These are phyloP conservation scores for Athelia sp. DNA, from an alignment of 1,284 basidiomycete genomes.

Conservation along the genomic window DNA sequence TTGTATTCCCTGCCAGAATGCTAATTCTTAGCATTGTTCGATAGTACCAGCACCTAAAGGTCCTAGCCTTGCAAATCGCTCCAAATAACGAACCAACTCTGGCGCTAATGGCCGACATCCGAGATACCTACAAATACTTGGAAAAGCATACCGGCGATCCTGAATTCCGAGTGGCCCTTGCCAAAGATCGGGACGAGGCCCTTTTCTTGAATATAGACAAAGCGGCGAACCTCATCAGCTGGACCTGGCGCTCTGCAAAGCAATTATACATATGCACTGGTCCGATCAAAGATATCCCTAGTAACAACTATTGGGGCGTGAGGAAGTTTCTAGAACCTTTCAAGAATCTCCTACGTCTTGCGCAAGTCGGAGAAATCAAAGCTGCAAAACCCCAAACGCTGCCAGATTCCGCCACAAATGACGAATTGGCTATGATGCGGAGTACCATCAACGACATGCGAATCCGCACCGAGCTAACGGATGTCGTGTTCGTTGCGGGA, in stretches of 20 bases:
- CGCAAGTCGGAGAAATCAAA: slow-evolving; percentile 24
- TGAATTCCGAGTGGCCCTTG: slow-evolving; percentile 10
- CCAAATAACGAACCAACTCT: slow-evolving; percentile 17
- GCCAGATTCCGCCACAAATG: slow-evolving; percentile 11
- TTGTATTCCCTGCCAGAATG: background rate
- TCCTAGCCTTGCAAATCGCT: slow-evolving; percentile 22
- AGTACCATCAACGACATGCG: slow-evolving; percentile 23
- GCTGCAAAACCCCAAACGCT: slow-evolving; percentile 8
- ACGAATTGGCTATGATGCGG: slow-evolving; percentile 14
- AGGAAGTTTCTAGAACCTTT: slow-evolving; percentile 26
- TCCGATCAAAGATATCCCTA: slow-evolving; percentile 22
- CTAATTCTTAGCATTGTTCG: background rate
- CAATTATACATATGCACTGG: slow-evolving; percentile 22
- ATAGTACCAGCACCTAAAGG: slow-evolving; percentile 34
- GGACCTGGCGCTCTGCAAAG: slow-evolving; percentile 28
- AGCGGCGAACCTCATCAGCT: slow-evolving; percentile 18
- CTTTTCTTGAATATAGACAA: slow-evolving; percentile 35
- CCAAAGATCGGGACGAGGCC: slow-evolving; percentile 13
- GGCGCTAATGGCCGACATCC: slow-evolving; percentile 25
- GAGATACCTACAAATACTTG: slow-evolving; percentile 33
- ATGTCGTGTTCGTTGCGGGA: slow-evolving; percentile 23
- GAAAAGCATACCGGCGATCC: slow-evolving; percentile 14
- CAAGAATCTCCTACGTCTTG: slow-evolving; percentile 23
- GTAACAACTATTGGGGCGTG: slow-evolving; percentile 17
- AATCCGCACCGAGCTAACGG: slow-evolving; percentile 18